These are phyloP conservation scores for Cryphonectria carpinicola DNA, from an alignment of 2,329 filamentous ascomycete genomes.

Conservation along the genomic window DNA sequence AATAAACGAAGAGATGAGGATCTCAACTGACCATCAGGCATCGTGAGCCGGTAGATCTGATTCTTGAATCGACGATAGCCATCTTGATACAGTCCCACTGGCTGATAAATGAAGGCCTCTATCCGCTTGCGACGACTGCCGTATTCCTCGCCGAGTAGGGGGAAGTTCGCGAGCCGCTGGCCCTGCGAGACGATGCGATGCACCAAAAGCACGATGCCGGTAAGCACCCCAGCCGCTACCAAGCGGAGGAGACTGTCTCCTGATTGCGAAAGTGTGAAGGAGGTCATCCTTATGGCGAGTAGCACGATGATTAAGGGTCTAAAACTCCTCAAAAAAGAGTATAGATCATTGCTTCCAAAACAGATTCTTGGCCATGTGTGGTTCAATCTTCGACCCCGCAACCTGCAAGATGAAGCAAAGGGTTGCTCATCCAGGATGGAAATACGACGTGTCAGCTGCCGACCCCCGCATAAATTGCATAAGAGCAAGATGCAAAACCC, in stretches of 20 bases:
- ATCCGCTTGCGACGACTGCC: slow-evolving; percentile 18
- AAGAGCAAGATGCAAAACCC: background rate
- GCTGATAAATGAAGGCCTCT: slow-evolving; percentile 13
- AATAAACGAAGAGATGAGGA: background rate
- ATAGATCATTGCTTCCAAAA: background rate
- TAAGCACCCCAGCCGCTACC: background rate
- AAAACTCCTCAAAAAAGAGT: background rate
- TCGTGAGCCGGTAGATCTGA: slow-evolving; percentile 24
- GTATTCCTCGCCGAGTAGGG: slow-evolving; percentile 21
- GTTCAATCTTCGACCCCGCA: background rate
- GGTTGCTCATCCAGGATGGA: background rate
- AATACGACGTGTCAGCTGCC: background rate
- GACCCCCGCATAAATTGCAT: background rate
- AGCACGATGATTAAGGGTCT: background rate
- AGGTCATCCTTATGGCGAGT: background rate
- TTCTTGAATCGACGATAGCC: slow-evolving; percentile 25
- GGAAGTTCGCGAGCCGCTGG: slow-evolving; percentile 8
- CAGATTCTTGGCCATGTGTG: background rate
- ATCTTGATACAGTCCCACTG: slow-evolving; percentile 18
- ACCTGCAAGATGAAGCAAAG: background rate
- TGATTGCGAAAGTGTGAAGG: background rate
- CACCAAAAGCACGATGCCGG: background rate
- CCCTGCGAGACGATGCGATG: background rate
- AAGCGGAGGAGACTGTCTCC: background rate
- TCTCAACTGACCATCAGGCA: slow-evolving; percentile 18